Base-by-base conservation (phyloP, 2,329 filamentous ascomycete genomes). In the Furcasterigmium furcatum region DNA sequence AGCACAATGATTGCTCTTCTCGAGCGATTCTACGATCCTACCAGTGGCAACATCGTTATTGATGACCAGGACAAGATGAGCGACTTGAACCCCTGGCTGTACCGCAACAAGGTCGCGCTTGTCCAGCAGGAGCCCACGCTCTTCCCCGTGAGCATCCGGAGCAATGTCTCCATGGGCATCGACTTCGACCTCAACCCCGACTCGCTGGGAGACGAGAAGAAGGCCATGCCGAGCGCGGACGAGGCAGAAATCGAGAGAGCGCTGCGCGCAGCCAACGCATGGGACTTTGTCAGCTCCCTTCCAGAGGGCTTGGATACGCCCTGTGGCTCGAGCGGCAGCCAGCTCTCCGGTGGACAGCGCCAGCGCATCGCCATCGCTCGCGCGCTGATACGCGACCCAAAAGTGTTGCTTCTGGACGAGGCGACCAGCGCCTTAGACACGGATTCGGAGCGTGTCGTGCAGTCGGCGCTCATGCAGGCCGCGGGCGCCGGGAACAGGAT, bases 301-400 rank as follows among this genome's bases (percentile, higher is more conserved):
- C 78, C 80, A 2, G 38, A 47, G 6, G 80, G 80, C 1, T 80
- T 87, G 45, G 66, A 73, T 2, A 86, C 84, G 0, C 66, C 72
- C 1, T 84, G 86, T 19, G 85, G 85, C 2, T 78, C 84, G 52
- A 77, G 79, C 36, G 85, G 85, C 1, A 77, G 84, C 14, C 82
- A 85, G 46, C 68, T 91, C 2, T 87, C 83, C 1, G 87, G 86
- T 18, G 87, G 87, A 1, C 85, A 90, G 58, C 71, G 84, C 5
- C 86, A 90, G 59, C 79, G 84, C 16, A 77, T 88, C 25, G 84
- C 85, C 6, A 89, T 91, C 50, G 86, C 86, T 0, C 73, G 86
- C 6, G 83, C 83, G 10, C 81, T 90, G 27, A 73, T 89, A 41
- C 79, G 83, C 35, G 70, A 80, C 38, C 85, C 86, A 0, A 67